Conservation (phyloP, 495 filamentous ascomycete species). For the Echria macrotheca region DNA sequence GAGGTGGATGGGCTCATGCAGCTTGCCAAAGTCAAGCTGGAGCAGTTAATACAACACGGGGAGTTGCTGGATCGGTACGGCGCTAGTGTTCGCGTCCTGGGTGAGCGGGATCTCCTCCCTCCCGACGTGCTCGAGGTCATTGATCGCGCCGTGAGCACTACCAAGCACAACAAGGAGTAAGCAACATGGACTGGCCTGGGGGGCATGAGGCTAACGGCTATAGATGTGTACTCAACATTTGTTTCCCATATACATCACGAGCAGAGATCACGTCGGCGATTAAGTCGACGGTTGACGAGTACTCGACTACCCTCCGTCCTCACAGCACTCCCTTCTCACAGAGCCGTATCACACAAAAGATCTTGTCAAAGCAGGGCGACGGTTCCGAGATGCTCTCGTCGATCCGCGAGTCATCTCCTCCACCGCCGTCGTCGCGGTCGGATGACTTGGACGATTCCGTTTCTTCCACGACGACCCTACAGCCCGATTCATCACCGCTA, state of each 20-base stretch:
- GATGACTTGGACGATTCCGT: slow-evolving; percentile 51
- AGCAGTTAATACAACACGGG: slow-evolving; percentile 86
- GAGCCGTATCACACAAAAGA: slow-evolving; percentile 77
- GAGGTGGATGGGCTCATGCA: slow-evolving; percentile 98
- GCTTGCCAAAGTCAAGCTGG: slow-evolving; percentile 90
- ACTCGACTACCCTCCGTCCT: slow-evolving; percentile 58
- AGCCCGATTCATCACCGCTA: slow-evolving; percentile 48
- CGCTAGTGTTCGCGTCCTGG: slow-evolving; percentile 75
- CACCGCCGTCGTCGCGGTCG: slow-evolving; percentile 26
- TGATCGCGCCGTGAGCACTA: slow-evolving; percentile 75
- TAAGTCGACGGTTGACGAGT: slow-evolving; percentile 76
- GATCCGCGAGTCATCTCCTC: slow-evolving; percentile 35
- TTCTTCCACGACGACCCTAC: slow-evolving; percentile 45
- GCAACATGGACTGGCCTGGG: background rate
- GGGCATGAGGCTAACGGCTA: slow-evolving; percentile 11
- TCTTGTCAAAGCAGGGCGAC: slow-evolving; percentile 53
- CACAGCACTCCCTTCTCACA: slow-evolving; percentile 73
- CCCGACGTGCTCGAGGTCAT: slow-evolving; percentile 84
- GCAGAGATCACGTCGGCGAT: slow-evolving; percentile 96
- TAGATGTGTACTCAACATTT: slow-evolving; percentile 85
- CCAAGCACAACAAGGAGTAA: slow-evolving; percentile 68
- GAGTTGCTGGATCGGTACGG: slow-evolving; percentile 91
- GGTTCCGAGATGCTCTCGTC: slow-evolving; percentile 44
- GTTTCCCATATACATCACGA: slow-evolving; percentile 93
- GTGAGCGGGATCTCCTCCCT: slow-evolving; percentile 71